Base-by-base conservation (phyloP, 2,329 filamentous ascomycete species). In the Hymenoscyphus repandus region DNA sequence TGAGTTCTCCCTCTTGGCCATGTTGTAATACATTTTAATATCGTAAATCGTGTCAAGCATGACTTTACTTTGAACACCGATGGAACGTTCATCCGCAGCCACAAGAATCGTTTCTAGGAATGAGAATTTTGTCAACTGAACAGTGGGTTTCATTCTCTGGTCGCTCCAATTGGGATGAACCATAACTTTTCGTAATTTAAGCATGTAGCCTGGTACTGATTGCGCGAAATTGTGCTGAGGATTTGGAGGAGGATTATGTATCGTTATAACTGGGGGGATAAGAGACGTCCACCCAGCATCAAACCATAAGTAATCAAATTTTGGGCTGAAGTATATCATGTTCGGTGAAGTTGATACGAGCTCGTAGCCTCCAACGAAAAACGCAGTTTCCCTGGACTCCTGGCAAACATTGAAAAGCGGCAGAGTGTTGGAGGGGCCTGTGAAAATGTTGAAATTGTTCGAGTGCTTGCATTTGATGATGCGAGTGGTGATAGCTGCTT, bases 111-210 rank as follows among this genome's bases (percentile, higher is more conserved):
- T 17, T 20, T 57, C 46, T 2, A 60, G 37, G 1, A 13, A 20
- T 3, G 48, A 27, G 4, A 62, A 39, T 15, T 49, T 52, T 27
- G 55, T 52, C 31, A 59, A 53, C 12, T 18, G 22, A 15, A 56
- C 47, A 2, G 48, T 51, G 0, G 57, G 58, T 17, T 39, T 47
- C 36, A 53, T 55, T 5, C 52, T 47, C 6, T 58, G 18, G 3
- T 56, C 51, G 11, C 40, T 57, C 45, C 53, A 59, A 31, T 58
- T 60, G 2, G 59, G 58, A 53, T 59, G 55, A 3, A 60, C 54
- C 58, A 62, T 60, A 36, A 62, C 54, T 13, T 57, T 60, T 13
- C 50, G 45, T 1, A 59, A 20, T 6, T 43, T 40, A 7, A 39
- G 30, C 4, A 59, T 31, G 5, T 55, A 33, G 6, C 51, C 40